phyloP scores from a whole-genome alignment of 495 filamentous ascomycete genomes.

The Evernia prunastri region DNA sequence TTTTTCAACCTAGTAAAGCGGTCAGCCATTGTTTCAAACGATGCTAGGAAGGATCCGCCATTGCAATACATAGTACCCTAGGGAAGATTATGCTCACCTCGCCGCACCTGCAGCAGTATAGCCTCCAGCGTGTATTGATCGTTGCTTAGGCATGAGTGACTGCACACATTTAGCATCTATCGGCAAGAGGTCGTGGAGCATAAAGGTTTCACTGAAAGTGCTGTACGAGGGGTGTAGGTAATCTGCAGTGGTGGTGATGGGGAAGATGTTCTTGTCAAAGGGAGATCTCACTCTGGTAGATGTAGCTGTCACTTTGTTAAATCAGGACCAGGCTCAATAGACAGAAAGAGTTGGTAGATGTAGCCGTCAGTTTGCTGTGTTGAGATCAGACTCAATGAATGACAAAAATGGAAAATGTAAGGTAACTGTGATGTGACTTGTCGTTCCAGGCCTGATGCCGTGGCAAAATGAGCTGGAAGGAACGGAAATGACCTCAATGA shows the following conservation, averaged over 20 bases:
- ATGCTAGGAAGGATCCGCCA: too few relatives aligned
- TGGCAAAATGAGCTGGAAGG: background rate
- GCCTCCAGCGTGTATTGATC: constrained; percentile 30
- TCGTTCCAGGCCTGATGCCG: too few relatives aligned
- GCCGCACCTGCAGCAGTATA: too few relatives aligned
- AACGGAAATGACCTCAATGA: background rate
- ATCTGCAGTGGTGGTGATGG: background rate
- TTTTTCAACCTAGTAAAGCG: constrained; percentile 27
- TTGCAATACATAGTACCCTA: too few relatives aligned
- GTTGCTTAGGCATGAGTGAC: constrained; percentile 6
- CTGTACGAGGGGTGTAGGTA: background rate
- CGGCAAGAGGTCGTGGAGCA: background rate
- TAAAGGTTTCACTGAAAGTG: background rate
- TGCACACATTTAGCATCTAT: too few relatives aligned
- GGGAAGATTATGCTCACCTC: too few relatives aligned
- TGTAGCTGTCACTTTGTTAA: background rate
- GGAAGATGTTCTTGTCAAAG: background rate
- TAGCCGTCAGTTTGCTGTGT: too few relatives aligned
- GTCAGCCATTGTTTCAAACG: too few relatives aligned
- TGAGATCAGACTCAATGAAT: too few relatives aligned
- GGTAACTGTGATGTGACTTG: too few relatives aligned
- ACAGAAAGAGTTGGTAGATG: too few relatives aligned
- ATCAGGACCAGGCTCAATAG: background rate
- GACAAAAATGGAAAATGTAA: too few relatives aligned
- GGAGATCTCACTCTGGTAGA: background rate